Evolutionary conservation across 2,329 filamentous ascomycete genomes (phyloP), one percentile per base, ranked within the genome.

Genomic region (Lachnellula hyalina): DNA sequence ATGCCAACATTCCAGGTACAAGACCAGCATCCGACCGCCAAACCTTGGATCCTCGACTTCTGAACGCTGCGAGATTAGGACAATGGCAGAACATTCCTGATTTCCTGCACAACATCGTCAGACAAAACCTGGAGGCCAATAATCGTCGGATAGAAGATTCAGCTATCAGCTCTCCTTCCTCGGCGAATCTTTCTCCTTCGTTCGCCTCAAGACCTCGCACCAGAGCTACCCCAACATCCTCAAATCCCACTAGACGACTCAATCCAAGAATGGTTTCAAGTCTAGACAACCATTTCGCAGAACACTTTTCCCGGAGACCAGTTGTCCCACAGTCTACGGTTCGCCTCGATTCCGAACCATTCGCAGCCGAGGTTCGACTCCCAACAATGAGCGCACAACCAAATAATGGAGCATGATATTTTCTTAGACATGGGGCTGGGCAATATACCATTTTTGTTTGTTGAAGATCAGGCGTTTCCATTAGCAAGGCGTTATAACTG

Each of bases 21-120:
- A 69, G 66, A 71, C 63, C 67, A 62, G 58, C 63, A 58, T 68
- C 14, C 63, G 70, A 45, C 62, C 68, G 52, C 55, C 72, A 55
- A 25, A 23, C 56, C 9, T 74, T 82, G 59, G 78, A 80, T 5
- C 72, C 75, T 1, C 72, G 75, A 36, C 77, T 84, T 70, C 68
- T 84, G 15, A 75, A 71, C 51, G 77, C 79, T 8, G 81, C 80
- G n/a, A 74, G 80, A 56, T 73, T 74, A 7, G 81, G 79, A 45
- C 75, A 76, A 58, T 85, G 82, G 82, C 68, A 76, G 40, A 77
- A 82, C 23, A 77, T 85, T 12, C 82, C 82, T 15, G 77, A 79
- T 44, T 76, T 76, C 47, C 71, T 84, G 38, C 81, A 79, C 58
- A 74, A 74, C 48, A 72, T 80, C 59, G 74, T 84, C 38, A 74